Percentiles rank a stretch among this genome's conserved stretches.
Conservation (phyloP, 176 grass and related monocot genomes). For the Hordeum marinum region DNA sequence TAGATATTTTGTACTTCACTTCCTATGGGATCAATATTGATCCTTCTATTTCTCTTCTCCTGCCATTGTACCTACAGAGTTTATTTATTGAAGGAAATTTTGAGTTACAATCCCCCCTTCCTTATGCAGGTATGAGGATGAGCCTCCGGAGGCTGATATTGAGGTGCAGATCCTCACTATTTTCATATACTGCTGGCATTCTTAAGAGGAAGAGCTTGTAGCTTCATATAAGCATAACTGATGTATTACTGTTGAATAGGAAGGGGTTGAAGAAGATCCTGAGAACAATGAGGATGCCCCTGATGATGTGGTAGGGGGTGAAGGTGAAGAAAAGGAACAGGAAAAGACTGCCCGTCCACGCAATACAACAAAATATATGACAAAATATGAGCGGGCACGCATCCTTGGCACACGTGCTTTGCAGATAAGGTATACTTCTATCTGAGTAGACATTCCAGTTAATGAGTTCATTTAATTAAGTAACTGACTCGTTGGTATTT, state of each 20-base stretch:
- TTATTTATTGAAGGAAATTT: not conserved
- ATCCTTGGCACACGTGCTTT: constrained; percentile 87
- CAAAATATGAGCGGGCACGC: constrained; percentile 91
- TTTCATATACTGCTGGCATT: not conserved
- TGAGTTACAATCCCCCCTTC: not conserved
- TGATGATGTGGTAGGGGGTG: constrained; percentile 55
- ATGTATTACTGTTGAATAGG: constrained; percentile 35
- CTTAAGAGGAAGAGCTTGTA: not conserved
- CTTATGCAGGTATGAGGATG: constrained; percentile 66
- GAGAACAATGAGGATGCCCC: constrained; percentile 68
- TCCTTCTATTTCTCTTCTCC: not conserved
- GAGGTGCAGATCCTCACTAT: constrained; percentile 45
- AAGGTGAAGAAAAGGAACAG: constrained; percentile 65
- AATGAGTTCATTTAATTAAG: not conserved
- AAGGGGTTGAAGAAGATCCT: constrained; percentile 64
- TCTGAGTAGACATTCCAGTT: not conserved
- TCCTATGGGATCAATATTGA: not conserved
- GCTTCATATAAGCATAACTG: not conserved
- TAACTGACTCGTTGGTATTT: constrained; percentile 9
- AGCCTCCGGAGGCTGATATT: constrained; percentile 66
- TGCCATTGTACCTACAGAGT: not conserved
- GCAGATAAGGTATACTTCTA: constrained; percentile 65
- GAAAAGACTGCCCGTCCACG: constrained; percentile 33
- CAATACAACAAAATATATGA: constrained; percentile 93
- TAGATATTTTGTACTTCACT: too few species aligned